These are phyloP conservation scores for Suhomyces anneliseae DNA, from an alignment of 1,139 yeast species.

Conservation along the genomic window DNA sequence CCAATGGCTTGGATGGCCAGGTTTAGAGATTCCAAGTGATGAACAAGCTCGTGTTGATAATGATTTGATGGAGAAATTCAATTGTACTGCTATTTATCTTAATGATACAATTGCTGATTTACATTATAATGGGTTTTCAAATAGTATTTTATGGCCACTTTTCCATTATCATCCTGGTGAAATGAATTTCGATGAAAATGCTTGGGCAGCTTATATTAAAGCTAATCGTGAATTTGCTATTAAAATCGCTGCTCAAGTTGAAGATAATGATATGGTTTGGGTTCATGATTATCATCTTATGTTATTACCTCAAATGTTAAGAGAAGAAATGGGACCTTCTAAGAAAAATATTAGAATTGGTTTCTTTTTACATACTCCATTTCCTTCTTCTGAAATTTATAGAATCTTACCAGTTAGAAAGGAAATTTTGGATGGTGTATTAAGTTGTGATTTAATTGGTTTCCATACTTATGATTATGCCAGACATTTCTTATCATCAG, in stretches of 20 bases:
- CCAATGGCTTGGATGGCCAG: constrained; percentile 99
- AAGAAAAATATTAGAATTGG: constrained; percentile 73
- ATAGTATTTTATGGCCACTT: constrained; percentile 92
- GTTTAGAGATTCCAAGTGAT: constrained; percentile 77
- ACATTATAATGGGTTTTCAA: constrained; percentile 95
- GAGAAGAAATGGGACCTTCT: constrained; percentile 55
- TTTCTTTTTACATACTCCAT: constrained; percentile 95
- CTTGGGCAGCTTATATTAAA: constrained; percentile 97
- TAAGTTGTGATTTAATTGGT: constrained; percentile 93
- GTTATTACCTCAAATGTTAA: constrained; percentile 89
- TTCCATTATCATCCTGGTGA: constrained; percentile 99
- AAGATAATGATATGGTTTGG: constrained; percentile 91
- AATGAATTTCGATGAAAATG: constrained; percentile 95
- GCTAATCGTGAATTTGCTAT: constrained; percentile 86
- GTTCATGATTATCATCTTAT: constrained; percentile 96
- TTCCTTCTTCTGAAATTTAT: constrained; percentile 96
- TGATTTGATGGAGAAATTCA: constrained; percentile 75
- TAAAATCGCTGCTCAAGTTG: constrained; percentile 66
- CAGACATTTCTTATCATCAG: constrained; percentile 92
- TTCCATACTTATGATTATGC: constrained; percentile 99
- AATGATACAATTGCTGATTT: constrained; percentile 89
- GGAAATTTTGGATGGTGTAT: constrained; percentile 87
- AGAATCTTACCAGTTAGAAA: constrained; percentile 93
- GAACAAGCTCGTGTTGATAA: constrained; percentile 69
- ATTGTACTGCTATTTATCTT: constrained; percentile 86